Evolutionary conservation across 257 asterid genomes (phyloP).

Genomic region (Gardenia jasminoides): DNA sequence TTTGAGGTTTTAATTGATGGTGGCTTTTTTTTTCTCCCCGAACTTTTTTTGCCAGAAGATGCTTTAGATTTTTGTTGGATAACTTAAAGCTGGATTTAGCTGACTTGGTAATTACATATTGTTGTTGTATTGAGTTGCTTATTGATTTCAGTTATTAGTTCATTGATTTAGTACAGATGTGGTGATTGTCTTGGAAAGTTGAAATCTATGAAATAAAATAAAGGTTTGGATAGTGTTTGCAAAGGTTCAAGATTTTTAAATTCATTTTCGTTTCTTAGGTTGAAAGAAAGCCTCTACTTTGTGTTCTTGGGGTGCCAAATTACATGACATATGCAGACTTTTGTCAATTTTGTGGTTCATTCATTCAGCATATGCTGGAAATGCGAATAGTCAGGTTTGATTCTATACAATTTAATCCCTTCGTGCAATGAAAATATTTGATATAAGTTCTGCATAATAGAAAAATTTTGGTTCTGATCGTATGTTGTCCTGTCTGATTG

Average conservation of each 20-base stretch:
- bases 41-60: background rate
- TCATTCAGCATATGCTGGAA: constrained; percentile 78
- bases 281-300: constrained; percentile 78
- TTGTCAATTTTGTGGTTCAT: constrained; percentile 92
- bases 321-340: constrained; percentile 96
- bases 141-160: background rate
- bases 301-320: constrained; percentile 91
- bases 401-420: constrained; percentile 9
- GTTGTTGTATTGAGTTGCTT: background rate
- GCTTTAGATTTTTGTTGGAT: background rate
- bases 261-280: constrained; percentile 42
- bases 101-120: background rate
- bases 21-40: background rate
- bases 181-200: background rate
- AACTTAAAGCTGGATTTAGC: background rate
- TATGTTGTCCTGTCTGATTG: constrained; percentile 14
- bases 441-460: background rate
- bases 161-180: background rate
- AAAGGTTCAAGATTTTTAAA: background rate
- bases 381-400: constrained; percentile 88
- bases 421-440: background rate
- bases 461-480: constrained; percentile 12
- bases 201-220: background rate
- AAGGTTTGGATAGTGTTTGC: background rate
- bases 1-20: background rate